These are phyloP conservation scores for cucumber (Cucumis sativus) DNA, from an alignment of 306 rosid species.

Conservation along the genomic window Cucumber_9930_V3 NC_026659.2:750001-750500, in stretches of 20 bases:
- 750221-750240: conserved; percentile 16
- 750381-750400: too few relatives aligned
- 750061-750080: conserved; percentile 24
- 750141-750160: too few relatives aligned
- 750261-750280: conserved; percentile 25
- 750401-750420: too few relatives aligned
- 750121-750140: too few relatives aligned
- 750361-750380: too few relatives aligned
- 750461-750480: too few relatives aligned
- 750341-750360: too few relatives aligned
- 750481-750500: too few relatives aligned
- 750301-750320: conserved; percentile 13
- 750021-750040: conserved; percentile 27
- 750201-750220: conserved; percentile 27
- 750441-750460: too few relatives aligned
- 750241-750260: conserved; percentile 15
- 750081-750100: conserved; percentile 14
- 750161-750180: background rate
- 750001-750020: conserved; percentile 19
- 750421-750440: too few relatives aligned
- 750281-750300: conserved; percentile 22
- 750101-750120: conserved; percentile 8
- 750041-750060: conserved; percentile 28
- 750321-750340: background rate
- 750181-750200: conserved; percentile 22